Conservation (phyloP, 106 monocot genomes). For the Acanthochlamys bracteata region DNA sequence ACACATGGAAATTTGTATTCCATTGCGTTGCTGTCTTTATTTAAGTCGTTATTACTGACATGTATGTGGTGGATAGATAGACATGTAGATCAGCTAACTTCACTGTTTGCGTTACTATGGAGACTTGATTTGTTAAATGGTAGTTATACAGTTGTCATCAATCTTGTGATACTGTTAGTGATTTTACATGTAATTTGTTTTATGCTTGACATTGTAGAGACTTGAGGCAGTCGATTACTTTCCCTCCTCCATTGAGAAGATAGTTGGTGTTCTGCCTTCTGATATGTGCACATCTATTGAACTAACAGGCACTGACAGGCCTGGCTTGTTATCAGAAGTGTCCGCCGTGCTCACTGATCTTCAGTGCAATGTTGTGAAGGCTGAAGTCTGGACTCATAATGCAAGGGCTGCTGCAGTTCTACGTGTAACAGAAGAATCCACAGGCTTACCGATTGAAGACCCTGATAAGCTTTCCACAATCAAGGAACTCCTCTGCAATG, state of each 20-base stretch:
- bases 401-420: conserved; percentile 41
- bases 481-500: conserved; percentile 32
- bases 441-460: conserved; percentile 24
- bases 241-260: background rate
- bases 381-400: conserved; percentile 55
- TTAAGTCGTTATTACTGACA: no score
- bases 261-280: conserved; percentile 21
- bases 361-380: conserved; percentile 29
- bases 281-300: conserved; percentile 31
- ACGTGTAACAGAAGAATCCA: conserved; percentile 27
- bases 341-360: conserved; percentile 33
- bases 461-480: conserved; percentile 21
- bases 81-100: no score
- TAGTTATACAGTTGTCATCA: no score
- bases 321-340: conserved; percentile 52
- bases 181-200: background rate
- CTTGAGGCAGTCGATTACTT: conserved; percentile 10
- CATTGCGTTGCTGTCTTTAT: no score
- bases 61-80: no score
- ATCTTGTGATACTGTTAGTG: no score
- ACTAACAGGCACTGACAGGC: conserved; percentile 42
- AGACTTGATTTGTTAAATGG: no score
- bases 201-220: conserved; percentile 2
- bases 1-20: no score
- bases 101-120: no score